phyloP scores from a whole-genome alignment of 1,284 basidiomycete species.

The Ceratorhiza oryzae-sativae region DNA sequence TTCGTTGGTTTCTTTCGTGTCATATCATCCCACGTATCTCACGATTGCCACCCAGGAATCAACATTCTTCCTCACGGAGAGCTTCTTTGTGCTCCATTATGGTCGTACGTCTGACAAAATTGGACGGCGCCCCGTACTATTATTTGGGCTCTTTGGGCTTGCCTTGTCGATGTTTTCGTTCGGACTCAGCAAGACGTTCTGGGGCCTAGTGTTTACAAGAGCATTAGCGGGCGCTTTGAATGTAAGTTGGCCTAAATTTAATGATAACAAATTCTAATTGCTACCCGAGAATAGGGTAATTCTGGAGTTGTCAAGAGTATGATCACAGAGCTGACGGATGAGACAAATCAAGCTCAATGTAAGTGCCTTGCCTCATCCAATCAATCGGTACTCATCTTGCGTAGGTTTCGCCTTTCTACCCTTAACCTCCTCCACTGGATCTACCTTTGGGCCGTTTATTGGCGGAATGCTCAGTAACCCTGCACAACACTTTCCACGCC shows the following conservation, averaged over 20 bases:
- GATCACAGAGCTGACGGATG: slow-evolving; percentile 44
- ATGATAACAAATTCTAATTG: too few species aligned
- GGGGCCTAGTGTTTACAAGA: slow-evolving; percentile 43
- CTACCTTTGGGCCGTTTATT: slow-evolving; percentile 39
- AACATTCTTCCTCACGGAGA: slow-evolving; percentile 43
- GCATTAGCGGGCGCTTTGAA: slow-evolving; percentile 45
- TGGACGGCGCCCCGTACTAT: slow-evolving; percentile 45
- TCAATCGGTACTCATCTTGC: slow-evolving; percentile 40
- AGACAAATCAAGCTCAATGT: slow-evolving; percentile 44
- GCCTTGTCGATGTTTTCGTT: slow-evolving; percentile 43
- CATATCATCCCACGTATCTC: slow-evolving; percentile 38
- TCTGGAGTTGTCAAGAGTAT: slow-evolving; percentile 45
- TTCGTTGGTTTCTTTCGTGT: slow-evolving; percentile 1
- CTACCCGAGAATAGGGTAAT: slow-evolving; percentile 39
- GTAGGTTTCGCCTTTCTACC: slow-evolving; percentile 41
- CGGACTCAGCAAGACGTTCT: slow-evolving; percentile 45
- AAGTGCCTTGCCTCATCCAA: not conserved
- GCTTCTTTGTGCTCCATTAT: slow-evolving; percentile 46
- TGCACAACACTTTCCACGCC: slow-evolving; percentile 35
- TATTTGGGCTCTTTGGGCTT: slow-evolving; percentile 44
- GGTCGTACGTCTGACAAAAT: slow-evolving; percentile 45
- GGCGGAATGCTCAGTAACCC: slow-evolving; percentile 42
- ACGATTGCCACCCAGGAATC: slow-evolving; percentile 48
- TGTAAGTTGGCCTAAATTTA: slow-evolving; percentile 19
- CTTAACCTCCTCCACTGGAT: slow-evolving; percentile 38